These are phyloP conservation scores for Cercospora brassicicola DNA, from an alignment of 2,329 filamentous ascomycete genomes.

Conservation along the genomic window DNA sequence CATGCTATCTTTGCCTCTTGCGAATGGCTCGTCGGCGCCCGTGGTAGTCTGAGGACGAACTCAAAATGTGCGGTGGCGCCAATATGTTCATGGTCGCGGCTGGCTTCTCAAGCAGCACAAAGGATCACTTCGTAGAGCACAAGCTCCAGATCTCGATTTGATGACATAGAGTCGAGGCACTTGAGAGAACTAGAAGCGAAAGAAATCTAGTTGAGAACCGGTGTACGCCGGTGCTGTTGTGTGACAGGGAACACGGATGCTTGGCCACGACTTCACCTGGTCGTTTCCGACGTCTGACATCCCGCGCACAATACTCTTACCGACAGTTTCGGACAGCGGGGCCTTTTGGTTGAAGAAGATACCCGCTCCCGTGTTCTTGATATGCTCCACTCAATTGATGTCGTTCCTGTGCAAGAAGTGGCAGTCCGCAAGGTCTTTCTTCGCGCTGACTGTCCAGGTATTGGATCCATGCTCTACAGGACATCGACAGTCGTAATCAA, in stretches of 20 bases:
- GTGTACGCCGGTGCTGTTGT: background rate
- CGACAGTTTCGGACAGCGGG: background rate
- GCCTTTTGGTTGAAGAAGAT: background rate
- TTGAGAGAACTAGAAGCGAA: background rate
- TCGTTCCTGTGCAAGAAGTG: background rate
- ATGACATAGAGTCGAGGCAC: background rate
- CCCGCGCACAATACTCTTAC: background rate
- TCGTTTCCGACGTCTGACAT: background rate
- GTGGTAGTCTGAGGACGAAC: background rate
- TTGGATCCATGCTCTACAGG: background rate
- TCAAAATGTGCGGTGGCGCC: background rate
- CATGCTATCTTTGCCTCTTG: background rate
- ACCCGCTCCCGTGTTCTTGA: background rate
- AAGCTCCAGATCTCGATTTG: background rate
- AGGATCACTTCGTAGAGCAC: background rate
- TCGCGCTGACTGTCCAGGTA: too few species aligned
- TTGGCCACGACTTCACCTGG: background rate
- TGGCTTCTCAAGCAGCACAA: background rate
- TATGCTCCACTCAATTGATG: background rate
- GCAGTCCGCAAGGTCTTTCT: background rate
- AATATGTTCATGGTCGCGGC: background rate
- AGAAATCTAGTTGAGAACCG: background rate
- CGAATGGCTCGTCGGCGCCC: background rate
- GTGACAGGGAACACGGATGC: background rate
- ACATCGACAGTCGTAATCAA: background rate